Base-by-base conservation (phyloP, 257 asterid genomes). In the Solanum neorickii region DNA sequence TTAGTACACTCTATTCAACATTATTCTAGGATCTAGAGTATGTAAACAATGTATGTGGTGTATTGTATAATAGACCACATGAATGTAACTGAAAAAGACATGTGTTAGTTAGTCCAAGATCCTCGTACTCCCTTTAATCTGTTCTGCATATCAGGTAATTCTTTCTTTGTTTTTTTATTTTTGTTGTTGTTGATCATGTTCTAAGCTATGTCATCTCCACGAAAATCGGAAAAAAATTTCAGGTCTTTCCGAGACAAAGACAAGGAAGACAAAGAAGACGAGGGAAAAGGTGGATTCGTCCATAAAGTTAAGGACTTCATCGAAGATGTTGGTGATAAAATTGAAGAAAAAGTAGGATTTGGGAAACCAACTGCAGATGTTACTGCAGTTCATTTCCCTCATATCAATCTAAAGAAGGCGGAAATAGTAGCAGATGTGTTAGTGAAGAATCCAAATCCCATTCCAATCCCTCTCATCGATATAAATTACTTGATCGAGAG, bases 311-410 rank as follows among this genome's bases (percentile, higher is more conserved):
- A 97, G 93, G 97, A 89, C 87, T 94, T 94, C 92, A 94, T 97
- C 86, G 96, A 94, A 0, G 98, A 97, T 89, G 92, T 97, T 10
- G 98, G 99, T 37, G 98, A 97, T 91, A 97, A 97, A 91, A 94
- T 97, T 86, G 96, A 94, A 91, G 99, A 91, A 88, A 93, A 98
- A 3, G 88, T 97, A 49, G 98, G 99, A 39, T 92, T 94, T 41
- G 98, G 99, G 21, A 97, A 97, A 87, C 99, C 99, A 72, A 95
- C 98, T 5, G 99, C 99, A 4, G 99, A 96, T 90, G 99, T 97
- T 18, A 49, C 95, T 3, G 98, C 52, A 15, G 88, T 97, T 89
- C 98, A 94, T 80, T 88, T 97, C 42, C 96, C 98, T 82, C 91
- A 89, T 84, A 97, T 97, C 89, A 93, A 89, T 91, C 96, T 97